phyloP scores from a whole-genome alignment of 1,139 yeast genomes.

The Candida tunisiensis region DNA sequence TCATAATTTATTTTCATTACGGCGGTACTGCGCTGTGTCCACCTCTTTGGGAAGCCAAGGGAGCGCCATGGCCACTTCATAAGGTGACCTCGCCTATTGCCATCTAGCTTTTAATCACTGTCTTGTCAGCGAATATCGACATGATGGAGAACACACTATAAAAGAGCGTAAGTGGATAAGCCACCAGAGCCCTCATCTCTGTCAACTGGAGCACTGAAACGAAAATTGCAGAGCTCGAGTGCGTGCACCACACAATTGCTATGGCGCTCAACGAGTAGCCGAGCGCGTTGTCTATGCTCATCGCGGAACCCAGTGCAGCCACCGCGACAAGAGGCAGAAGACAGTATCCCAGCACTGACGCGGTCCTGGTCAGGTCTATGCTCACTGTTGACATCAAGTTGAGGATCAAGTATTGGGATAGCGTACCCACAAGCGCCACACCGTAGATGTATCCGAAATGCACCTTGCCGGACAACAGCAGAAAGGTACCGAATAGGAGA shows the following conservation, averaged over 20 bases:
- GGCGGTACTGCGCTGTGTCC: no score
- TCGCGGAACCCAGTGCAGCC: conserved; percentile 56
- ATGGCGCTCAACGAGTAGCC: conserved; percentile 60
- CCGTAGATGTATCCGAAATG: conserved; percentile 97
- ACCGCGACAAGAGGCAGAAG: conserved; percentile 75
- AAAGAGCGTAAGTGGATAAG: conserved; percentile 85
- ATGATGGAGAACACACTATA: conserved; percentile 90
- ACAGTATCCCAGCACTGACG: conserved; percentile 90
- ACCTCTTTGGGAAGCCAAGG: no score
- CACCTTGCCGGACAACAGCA: conserved; percentile 76
- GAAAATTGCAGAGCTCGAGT: conserved; percentile 85
- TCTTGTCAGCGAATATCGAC: conserved; percentile 69
- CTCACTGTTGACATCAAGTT: conserved; percentile 59
- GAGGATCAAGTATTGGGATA: conserved; percentile 68
- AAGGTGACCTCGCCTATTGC: no score
- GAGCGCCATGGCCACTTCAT: no score
- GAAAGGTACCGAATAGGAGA: conserved; percentile 68
- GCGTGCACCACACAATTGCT: conserved; percentile 87
- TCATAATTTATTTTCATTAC: no score
- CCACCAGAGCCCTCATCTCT: conserved; percentile 79
- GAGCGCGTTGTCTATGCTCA: conserved; percentile 28
- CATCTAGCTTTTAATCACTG: no score
- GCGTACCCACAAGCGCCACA: conserved; percentile 81
- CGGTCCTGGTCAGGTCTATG: conserved; percentile 59
- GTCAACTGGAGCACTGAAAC: conserved; percentile 71